phyloP scores from a whole-genome alignment of 1,139 yeast species.

The Hyphopichia buzzinii region DNA sequence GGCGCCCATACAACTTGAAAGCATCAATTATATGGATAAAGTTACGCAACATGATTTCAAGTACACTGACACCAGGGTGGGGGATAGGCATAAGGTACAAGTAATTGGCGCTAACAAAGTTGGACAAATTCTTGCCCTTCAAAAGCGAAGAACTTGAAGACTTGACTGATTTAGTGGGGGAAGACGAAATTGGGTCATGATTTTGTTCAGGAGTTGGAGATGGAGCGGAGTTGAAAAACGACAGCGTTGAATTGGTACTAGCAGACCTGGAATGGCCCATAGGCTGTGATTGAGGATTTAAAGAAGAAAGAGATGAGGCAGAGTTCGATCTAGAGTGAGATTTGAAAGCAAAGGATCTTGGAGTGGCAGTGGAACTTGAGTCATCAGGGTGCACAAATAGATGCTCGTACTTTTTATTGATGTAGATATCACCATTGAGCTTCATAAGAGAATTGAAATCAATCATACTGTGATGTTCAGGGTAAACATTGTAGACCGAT shows the following conservation, averaged over 20 bases:
- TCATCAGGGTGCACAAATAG: constrained; percentile 17
- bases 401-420: constrained; percentile 41
- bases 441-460: constrained; percentile 54
- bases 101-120: constrained; percentile 36
- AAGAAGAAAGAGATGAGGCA: constrained; percentile 2
- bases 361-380: constrained; percentile 6
- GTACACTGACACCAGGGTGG: constrained; percentile 56
- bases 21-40: constrained; percentile 53
- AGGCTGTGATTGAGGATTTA: constrained; percentile 9
- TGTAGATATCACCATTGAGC: constrained; percentile 47
- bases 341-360: constrained; percentile 8
- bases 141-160: constrained; percentile 12
- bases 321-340: constrained; percentile 5
- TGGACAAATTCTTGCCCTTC: constrained; percentile 23
- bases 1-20: constrained; percentile 56
- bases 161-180: constrained; percentile 3
- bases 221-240: constrained; percentile 26
- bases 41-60: constrained; percentile 56
- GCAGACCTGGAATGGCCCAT: constrained; percentile 20
- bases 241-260: constrained; percentile 22
- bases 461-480: constrained; percentile 52
- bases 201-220: constrained; percentile 18
- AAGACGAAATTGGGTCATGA: constrained; percentile 2
- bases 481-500: constrained; percentile 50
- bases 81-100: constrained; percentile 51